A percentile compares a stretch with the other conserved stretches of the same genome.
These are phyloP conservation scores for Chaetothyriales sp. DNA, from an alignment of 2,329 filamentous ascomycete genomes.

Conservation along the genomic window DNA sequence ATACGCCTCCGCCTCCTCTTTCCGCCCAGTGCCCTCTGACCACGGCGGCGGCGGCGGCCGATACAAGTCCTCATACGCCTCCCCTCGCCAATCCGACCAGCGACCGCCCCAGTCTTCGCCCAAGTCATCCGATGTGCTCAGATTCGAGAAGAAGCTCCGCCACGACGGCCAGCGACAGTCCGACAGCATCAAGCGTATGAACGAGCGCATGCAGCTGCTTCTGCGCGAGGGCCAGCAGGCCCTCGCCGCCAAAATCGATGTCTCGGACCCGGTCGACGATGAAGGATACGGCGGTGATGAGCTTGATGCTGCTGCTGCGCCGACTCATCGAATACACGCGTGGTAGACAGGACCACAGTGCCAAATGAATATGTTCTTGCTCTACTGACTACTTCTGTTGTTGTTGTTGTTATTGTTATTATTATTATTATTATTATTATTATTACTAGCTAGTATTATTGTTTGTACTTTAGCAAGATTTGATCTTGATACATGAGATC, in stretches of 20 bases:
- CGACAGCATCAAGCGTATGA: slow-evolving; percentile 64
- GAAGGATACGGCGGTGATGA: slow-evolving; percentile 6
- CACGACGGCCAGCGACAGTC: slow-evolving; percentile 68
- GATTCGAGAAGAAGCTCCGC: slow-evolving; percentile 56
- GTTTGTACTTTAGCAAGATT: no score
- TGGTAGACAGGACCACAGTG: no score
- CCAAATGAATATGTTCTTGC: no score
- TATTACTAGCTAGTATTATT: no score
- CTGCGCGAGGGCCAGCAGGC: slow-evolving; percentile 81
- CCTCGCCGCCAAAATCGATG: slow-evolving; percentile 58
- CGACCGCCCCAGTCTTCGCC: not conserved
- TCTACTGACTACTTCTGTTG: no score
- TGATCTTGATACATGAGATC: no score
- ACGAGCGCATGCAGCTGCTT: slow-evolving; percentile 67
- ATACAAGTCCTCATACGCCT: not conserved
- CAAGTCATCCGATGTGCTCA: slow-evolving; percentile 48
- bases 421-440: no score
- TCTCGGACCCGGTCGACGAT: slow-evolving; percentile 24
- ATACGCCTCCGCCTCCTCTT: not conserved
- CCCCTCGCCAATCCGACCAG: not conserved
- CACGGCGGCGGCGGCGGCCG: not conserved
- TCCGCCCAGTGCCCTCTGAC: not conserved
- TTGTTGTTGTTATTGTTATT: no score
- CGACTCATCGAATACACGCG: not conserved
- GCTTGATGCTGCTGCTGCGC: slow-evolving; percentile 17